Evolutionary conservation across 139 green algal genomes (phyloP).

Genomic region (Zygnema circumcarinatum): DNA sequence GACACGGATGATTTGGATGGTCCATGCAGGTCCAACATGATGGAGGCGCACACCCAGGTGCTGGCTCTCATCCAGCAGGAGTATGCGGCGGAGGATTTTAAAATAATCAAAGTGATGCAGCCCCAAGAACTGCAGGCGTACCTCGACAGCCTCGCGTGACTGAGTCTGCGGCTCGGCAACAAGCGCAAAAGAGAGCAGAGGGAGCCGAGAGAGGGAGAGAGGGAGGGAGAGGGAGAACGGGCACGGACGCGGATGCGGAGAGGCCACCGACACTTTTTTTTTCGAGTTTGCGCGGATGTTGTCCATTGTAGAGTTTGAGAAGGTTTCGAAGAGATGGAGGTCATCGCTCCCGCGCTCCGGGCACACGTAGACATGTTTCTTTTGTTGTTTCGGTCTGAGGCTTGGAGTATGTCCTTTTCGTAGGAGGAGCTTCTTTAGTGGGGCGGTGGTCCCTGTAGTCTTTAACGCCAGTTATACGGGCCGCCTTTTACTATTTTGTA

Average conservation of each 20-base stretch:
- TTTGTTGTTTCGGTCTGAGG: neutral
- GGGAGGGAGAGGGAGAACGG: neutral
- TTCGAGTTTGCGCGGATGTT: too few species aligned
- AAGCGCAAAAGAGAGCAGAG: neutral
- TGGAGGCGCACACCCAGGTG: constrained; percentile 92
- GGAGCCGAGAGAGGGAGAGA: neutral
- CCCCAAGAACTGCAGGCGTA: constrained; percentile 9
- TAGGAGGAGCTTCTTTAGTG: too few species aligned
- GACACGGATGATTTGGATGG: too few species aligned
- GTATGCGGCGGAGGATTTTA: constrained; percentile 72
- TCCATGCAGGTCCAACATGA: constrained; percentile 84
- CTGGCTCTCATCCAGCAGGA: constrained; percentile 74
- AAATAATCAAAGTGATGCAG: constrained; percentile 8
- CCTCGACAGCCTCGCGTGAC: constrained; percentile 33
- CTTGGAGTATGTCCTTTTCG: neutral
- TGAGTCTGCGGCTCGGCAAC: constrained; percentile 1
- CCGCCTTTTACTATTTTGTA: neutral
- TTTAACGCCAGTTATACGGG: neutral
- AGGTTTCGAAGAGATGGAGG: neutral
- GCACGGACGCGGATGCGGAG: neutral
- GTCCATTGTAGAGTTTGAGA: neutral
- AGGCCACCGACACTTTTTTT: neutral
- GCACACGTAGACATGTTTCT: neutral
- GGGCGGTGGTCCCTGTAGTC: too few species aligned
- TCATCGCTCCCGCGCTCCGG: too few species aligned